Percentiles rank a stretch among this genome's conserved stretches.
Evolutionary conservation across 2,329 filamentous ascomycete genomes (phyloP).

Genomic region (Aureobasidium lini): DNA sequence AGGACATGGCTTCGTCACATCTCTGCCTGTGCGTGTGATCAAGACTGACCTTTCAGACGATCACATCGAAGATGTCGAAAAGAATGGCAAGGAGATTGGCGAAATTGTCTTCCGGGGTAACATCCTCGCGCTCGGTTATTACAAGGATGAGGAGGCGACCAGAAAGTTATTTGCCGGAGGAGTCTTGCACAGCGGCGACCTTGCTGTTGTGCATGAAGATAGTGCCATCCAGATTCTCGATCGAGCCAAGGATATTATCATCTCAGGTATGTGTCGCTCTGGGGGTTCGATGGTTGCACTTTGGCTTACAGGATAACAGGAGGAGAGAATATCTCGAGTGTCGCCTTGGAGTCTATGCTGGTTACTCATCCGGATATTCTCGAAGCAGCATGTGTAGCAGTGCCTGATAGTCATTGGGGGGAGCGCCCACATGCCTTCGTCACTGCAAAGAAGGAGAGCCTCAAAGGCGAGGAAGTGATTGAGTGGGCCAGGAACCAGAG

Average conservation of each 20-base stretch:
- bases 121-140: slow-evolving; percentile 86
- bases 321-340: slow-evolving; percentile 92
- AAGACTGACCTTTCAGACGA: slow-evolving; percentile 63
- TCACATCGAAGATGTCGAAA: slow-evolving; percentile 58
- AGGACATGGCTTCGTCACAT: slow-evolving; percentile 83
- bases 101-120: slow-evolving; percentile 86
- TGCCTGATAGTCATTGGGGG: slow-evolving; percentile 86
- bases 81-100: slow-evolving; percentile 67
- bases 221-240: slow-evolving; percentile 88
- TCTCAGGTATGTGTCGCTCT: slow-evolving; percentile 59
- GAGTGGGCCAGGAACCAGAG: slow-evolving; percentile 77
- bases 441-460: slow-evolving; percentile 54
- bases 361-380: slow-evolving; percentile 81
- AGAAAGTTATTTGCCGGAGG: slow-evolving; percentile 81
- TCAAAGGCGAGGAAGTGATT: slow-evolving; percentile 65
- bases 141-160: slow-evolving; percentile 81
- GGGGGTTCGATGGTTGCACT: neutral
- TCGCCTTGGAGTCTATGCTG: slow-evolving; percentile 85
- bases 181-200: slow-evolving; percentile 78
- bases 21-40: slow-evolving; percentile 71
- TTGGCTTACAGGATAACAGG: slow-evolving; percentile 43
- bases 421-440: slow-evolving; percentile 93
- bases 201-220: slow-evolving; percentile 89
- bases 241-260: slow-evolving; percentile 95
- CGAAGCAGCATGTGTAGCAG: slow-evolving; percentile 83